phyloP scores from a whole-genome alignment of 2,329 filamentous ascomycete genomes.

The Talaromyces marneffei region DNA sequence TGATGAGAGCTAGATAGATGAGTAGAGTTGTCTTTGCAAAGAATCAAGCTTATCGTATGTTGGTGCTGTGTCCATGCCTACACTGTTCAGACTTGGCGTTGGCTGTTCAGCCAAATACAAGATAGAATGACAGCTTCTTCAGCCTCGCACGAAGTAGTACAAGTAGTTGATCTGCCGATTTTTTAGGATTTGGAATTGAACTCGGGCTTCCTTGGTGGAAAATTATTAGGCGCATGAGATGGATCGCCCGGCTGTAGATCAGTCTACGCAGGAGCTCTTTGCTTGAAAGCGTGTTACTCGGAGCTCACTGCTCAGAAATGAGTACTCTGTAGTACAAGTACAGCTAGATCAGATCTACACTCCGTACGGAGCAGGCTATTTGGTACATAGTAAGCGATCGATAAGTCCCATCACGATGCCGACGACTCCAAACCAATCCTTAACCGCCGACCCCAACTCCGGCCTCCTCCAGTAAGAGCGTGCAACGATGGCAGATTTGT shows the following conservation, averaged over 20 bases:
- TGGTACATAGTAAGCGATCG: neutral
- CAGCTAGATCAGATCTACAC: too few relatives aligned
- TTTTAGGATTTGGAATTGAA: neutral
- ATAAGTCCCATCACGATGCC: neutral
- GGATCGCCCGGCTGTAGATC: neutral
- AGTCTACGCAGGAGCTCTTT: neutral
- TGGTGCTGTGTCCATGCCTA: neutral
- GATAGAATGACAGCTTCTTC: neutral
- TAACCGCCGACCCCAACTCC: constrained; percentile 7
- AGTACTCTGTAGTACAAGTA: neutral
- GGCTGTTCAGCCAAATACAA: neutral
- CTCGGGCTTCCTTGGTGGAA: neutral
- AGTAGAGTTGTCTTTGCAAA: too few relatives aligned
- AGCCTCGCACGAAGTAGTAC: neutral
- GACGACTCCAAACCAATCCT: constrained; percentile 6
- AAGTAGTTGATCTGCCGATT: neutral
- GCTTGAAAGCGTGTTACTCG: too few relatives aligned
- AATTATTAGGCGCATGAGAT: neutral
- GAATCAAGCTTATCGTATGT: neutral
- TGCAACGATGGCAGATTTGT: neutral
- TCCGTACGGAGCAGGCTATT: neutral
- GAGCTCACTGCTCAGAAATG: neutral
- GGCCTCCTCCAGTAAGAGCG: neutral
- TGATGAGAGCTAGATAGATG: neutral
- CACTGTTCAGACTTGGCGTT: neutral